Conservation (phyloP, 73 alveolate genomes). For the Tetrahymena malaccensis region DNA sequence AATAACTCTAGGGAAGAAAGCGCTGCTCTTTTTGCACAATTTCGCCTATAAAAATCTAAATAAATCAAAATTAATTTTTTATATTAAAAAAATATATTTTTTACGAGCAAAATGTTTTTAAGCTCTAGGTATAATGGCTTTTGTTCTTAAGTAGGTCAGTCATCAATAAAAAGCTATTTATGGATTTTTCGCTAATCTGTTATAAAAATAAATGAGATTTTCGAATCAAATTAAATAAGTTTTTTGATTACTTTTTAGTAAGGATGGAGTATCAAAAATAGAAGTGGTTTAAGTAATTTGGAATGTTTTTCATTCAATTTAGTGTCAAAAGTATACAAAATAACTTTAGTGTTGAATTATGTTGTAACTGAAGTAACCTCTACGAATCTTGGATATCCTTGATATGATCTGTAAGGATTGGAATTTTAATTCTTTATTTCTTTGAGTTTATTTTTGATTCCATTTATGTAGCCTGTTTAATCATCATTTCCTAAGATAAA, state of each 20-base stretch:
- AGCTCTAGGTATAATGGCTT: neutral
- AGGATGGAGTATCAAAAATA: neutral
- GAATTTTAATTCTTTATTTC: neutral
- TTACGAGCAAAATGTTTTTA: neutral
- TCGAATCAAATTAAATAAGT: too few species aligned
- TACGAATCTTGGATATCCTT: neutral
- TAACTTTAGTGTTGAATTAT: neutral
- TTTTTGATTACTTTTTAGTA: neutral
- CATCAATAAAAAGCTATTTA: neutral
- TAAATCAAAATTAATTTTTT: neutral
- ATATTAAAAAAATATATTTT: neutral
- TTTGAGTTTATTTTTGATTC: neutral
- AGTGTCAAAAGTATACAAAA: neutral
- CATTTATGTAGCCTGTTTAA: neutral
- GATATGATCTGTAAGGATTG: neutral
- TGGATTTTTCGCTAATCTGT: neutral
- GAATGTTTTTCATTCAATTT: neutral
- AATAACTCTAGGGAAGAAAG: neutral
- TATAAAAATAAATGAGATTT: neutral
- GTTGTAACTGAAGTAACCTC: neutral
- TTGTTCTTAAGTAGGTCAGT: neutral
- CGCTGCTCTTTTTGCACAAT: neutral
- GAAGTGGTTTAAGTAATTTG: neutral
- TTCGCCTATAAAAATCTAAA: neutral
- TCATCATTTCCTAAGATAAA: neutral